Evolutionary conservation across 1,284 basidiomycete genomes (phyloP), one percentile per base, ranked within the genome.

Genomic region (Golubevia pallescens): DNA sequence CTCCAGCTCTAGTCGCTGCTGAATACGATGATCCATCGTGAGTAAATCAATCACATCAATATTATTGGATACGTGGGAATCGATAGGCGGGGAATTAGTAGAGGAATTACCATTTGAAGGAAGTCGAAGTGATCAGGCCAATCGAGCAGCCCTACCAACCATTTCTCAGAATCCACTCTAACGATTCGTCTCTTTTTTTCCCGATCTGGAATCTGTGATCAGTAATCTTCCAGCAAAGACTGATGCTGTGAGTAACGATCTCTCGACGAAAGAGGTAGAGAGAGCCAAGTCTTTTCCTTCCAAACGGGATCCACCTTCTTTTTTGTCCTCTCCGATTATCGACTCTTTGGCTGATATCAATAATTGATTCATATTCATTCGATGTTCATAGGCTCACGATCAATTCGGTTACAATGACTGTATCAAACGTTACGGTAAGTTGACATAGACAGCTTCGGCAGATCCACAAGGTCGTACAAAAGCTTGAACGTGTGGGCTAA

Each of bases 171-270:
- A 77, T 77, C n/a, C n/a, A 74, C 74, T 71, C 65, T 54, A 68
- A 63, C 67, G 66, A 51, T 62, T 70, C 60, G 64, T 69, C 54
- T 75, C 52, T 58, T 75, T 60, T 68, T 70, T 62, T 60, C 74
- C 52, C 59, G 75, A 34, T 71, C 71, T 54, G 66, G 67, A 61
- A 65, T 74, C 58, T 61, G 68, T 42, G 63, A 66, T 74, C 65
- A 72, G 70, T n/a, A 66, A 74, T 69, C 65, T 80, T 63, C 77
- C 77, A 51, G 75, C 75, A 60, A 78, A 78, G 71, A 73, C 69
- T 57, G 74, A 80, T 61, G 53, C 70, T 51, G 34, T 38, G 10
- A 38, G 34, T 38, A 10, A 38, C 10, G 34, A 5, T 4, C 5
- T 38, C 10, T 38, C 5, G 34, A 5, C 3, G 34, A 10, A 38